Conservation (phyloP, 306 rosid species). For the Prunus salicina region DNA sequence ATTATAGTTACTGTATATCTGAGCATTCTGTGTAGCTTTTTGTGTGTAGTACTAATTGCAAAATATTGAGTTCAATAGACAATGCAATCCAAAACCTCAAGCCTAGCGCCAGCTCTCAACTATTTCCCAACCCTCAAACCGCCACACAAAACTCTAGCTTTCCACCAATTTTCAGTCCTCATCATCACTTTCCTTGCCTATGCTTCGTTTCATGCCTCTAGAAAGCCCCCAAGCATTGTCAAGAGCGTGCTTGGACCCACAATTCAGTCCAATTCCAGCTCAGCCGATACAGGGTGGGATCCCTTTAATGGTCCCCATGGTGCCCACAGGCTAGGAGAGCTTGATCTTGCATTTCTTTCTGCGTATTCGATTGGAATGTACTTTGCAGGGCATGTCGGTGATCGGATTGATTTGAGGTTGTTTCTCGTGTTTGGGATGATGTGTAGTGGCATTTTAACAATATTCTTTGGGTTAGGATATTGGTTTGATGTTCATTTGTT, state of each 20-base stretch:
- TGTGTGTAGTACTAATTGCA: background rate
- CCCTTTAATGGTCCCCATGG: conserved; percentile 77
- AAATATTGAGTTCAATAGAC: background rate
- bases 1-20: background rate
- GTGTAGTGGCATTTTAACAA: conserved; percentile 75
- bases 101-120: conserved; percentile 54
- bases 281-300: conserved; percentile 61
- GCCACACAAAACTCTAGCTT: conserved; percentile 67
- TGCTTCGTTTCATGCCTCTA: conserved; percentile 85
- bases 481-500: conserved; percentile 75
- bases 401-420: conserved; percentile 76
- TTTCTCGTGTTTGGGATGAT: conserved; percentile 85
- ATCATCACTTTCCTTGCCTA: conserved; percentile 67
- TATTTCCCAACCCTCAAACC: conserved; percentile 62
- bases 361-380: conserved; percentile 83
- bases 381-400: conserved; percentile 81
- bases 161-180: conserved; percentile 61
- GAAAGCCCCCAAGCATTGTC: conserved; percentile 91
- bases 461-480: conserved; percentile 77
- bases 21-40: background rate
- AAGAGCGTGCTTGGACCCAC: conserved; percentile 85
- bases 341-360: conserved; percentile 80
- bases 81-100: conserved; percentile 49
- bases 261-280: conserved; percentile 37
- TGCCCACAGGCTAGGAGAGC: conserved; percentile 71